Base-by-base conservation (phyloP, 768 basidiomycete species). In the Phanerochaete carnosa region DNA sequence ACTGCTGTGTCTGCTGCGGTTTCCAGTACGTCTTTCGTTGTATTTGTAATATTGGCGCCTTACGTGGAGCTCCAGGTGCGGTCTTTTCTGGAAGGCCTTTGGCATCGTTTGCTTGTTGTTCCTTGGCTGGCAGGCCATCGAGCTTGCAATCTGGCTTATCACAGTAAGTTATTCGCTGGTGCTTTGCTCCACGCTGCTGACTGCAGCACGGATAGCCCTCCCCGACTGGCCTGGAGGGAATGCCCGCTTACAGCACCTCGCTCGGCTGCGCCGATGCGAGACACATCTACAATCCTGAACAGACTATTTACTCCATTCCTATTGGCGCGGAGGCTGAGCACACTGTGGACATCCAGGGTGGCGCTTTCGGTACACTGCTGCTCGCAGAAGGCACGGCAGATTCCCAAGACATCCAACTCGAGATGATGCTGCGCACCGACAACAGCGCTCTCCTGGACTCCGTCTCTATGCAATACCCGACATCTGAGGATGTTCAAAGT, bases 1-100 rank as follows among this genome's bases (percentile, higher is more conserved):
- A 74, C 15, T 82, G 79, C 65, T 84, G 82, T 63, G 69, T 82
- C 26, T 83, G 82, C 72, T 84, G 80, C 66, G 82, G 82, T 16
- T 28, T 80, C 47, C 71, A 79, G 82, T 84, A 55, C 58, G 80
- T 63, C 29, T 15, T 25, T 37, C 16, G 19, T 32, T 22, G 52
- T 29, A 35, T 70, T 19, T 64, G 25, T n/a, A 23, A 37, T 25
- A 22, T 16, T 11, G 23, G 19, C 29, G 6, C 3, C 28, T 49
- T 50, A 32, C 55, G 22, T 50, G 33, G 46, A 28, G 46, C 33
- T 55, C n/a, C 57, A 85, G 83, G 62, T 83, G 82, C 63, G 72
- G 73, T 32, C 69, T 84, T 13, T 79, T 84, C 68, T 84, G 79
- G 76, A 86, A 83, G 65, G 80, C 80, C 1, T 72, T 84, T 55